Base-by-base conservation (phyloP, 305 asterid species). In the Andrographis paniculata region DNA sequence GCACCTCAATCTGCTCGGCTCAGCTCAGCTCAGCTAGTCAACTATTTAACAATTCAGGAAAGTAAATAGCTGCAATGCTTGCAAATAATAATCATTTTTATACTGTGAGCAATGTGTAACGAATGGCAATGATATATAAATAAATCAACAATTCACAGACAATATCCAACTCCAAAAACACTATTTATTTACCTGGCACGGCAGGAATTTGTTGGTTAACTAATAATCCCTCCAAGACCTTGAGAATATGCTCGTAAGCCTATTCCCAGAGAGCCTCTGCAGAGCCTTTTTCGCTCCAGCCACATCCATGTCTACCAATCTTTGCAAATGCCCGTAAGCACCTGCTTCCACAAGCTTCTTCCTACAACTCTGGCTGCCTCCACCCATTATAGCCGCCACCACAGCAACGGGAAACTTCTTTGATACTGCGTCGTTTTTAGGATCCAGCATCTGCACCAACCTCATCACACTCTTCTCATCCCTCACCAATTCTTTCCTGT, bases 281-380 rank as follows among this genome's bases (percentile, higher is more conserved):
- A 82, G 56, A 22, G 94, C 86, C 80, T 80, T 85, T 49, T 80
- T 89, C 12, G 96, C 91, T 36, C 96, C 95, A 3, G 58, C 41
- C 30, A 80, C 82, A 45, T 89, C 94, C 70, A 69, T 51, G 42
- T 80, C 95, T 6, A 65, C 63, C 63, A 85, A 64, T 42, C 70
- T 75, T 72, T 78, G 98, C 65, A 89, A 65, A 73, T 82, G 88
- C 24, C 67, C 74, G 18, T 47, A 54, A 22, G 72, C 95, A 38
- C 96, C 98, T 5, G 79, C 86, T 1, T 71, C 82, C 38, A 82
- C 61, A 14, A 89, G 79, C 69, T 64, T 70, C 63, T 76, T 85
- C 69, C 96, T 82, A 60, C 95, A 80, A 28, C 94, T 72, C 54
- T 80, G 80, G 72, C 96, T 89, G 40, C 95, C 88, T 45, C 98